Evolutionary conservation across 2,329 filamentous ascomycete genomes (phyloP), one percentile per base, ranked within the genome.

Genomic region (Verticillium dahliae): DNA sequence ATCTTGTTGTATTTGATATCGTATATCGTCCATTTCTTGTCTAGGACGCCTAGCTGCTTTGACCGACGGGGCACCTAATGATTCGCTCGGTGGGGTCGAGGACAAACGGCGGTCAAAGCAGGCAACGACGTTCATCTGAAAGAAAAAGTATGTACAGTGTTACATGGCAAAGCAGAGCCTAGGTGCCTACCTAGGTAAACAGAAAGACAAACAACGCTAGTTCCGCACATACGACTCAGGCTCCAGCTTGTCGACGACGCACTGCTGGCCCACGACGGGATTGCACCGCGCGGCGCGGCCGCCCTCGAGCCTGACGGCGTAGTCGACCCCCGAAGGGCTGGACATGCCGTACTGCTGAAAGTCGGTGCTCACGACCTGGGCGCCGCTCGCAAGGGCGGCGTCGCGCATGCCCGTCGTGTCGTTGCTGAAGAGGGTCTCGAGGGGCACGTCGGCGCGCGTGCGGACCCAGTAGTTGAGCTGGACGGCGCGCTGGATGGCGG

Each of bases 281-380:
- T 76, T 75, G 60, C 73, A 75, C 50, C 69, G 61, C 58, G 68
- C 73, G 1, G 67, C 63, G 60, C 41, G 41, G 3, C 63, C 67
- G 1, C 67, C 69, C 5, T 66, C 62, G 57, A 64, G 62, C 57
- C 65, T 33, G n/a, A 71, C 75, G 4, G 71, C 77, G 65, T 81
- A 82, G 62, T 81, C 79, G 64, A 76, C 77, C 18, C 74, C 74
- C 74, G 77, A 82, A 34, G 80, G 71, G 56, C 74, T 71, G 55
- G 73, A 76, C 78, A 80, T 76, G 0, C 80, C 80, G 64, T 76
- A 78, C 1, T 67, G 72, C 6, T 79, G 79, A 60, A 76, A 82
- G 65, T 82, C 80, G 0, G 79, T 81, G 37, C 75, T 79, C 1
- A 82, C 77, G 61, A 82, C 72, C 65, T 82, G 80, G 33, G 80